A percentile compares a stretch with the other conserved stretches of the same genome.
Conservation (phyloP, 1,139 yeast species). For the Hansenula sp. region DNA sequence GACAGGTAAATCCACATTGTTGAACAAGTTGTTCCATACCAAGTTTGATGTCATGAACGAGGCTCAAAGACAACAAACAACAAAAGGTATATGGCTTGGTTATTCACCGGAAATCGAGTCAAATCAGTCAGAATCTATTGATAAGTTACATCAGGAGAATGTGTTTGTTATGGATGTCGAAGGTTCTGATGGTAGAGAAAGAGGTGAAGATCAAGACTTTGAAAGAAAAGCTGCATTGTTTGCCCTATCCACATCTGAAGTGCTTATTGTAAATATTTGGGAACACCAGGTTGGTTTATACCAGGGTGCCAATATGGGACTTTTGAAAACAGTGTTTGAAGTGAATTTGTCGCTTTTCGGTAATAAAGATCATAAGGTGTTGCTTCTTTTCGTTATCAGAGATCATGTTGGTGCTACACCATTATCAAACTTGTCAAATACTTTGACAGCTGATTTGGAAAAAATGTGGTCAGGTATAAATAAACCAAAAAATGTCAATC, state of each 20-base stretch:
- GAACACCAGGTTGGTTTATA: conserved; percentile 95
- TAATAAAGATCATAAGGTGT: conserved; percentile 50
- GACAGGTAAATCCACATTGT: conserved; percentile 90
- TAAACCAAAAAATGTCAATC: conserved; percentile 61
- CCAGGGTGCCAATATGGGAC: conserved; percentile 97
- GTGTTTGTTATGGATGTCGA: conserved; percentile 93
- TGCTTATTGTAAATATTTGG: conserved; percentile 90
- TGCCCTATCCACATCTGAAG: conserved; percentile 89
- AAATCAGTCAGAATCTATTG: conserved; percentile 11
- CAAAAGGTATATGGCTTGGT: conserved; percentile 94
- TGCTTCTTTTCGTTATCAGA: conserved; percentile 82
- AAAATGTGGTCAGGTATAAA: conserved; percentile 75
- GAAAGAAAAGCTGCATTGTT: conserved; percentile 94
- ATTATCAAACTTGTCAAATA: conserved; percentile 59
- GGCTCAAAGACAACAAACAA: conserved; percentile 72
- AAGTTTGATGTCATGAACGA: conserved; percentile 93
- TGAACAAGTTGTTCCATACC: conserved; percentile 83
- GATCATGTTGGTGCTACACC: conserved; percentile 92
- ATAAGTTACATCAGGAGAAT: conserved; percentile 23
- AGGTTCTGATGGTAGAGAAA: conserved; percentile 96
- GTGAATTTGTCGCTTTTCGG: conserved; percentile 81
- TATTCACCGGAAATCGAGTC: conserved; percentile 45
- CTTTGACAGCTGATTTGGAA: conserved; percentile 64
- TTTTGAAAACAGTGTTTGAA: conserved; percentile 91
- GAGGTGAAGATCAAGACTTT: conserved; percentile 98